phyloP scores from a whole-genome alignment of 2,329 filamentous ascomycete species.

The Geosmithia flava region DNA sequence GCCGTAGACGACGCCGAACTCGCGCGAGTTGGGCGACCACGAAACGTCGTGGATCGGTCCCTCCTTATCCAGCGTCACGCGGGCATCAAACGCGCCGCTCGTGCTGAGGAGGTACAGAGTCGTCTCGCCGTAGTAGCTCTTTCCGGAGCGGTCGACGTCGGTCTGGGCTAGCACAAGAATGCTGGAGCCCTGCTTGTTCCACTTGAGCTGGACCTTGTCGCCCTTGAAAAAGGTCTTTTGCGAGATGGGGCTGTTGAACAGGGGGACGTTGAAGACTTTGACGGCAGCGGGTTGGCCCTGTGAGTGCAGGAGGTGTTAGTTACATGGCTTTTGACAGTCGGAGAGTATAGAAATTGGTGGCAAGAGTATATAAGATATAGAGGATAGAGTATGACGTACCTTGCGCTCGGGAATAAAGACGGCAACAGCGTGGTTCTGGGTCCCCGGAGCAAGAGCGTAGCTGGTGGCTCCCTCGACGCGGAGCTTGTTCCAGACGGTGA shows the following conservation, averaged over 20 bases:
- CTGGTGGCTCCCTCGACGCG: slow-evolving; percentile 80
- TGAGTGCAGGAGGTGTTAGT: background rate
- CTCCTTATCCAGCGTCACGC: slow-evolving; percentile 88
- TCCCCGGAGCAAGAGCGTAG: slow-evolving; percentile 78
- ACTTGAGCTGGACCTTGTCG: slow-evolving; percentile 97
- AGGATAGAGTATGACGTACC: slow-evolving; percentile 44
- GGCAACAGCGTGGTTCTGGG: slow-evolving; percentile 76
- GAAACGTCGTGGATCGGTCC: slow-evolving; percentile 94
- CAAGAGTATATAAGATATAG: background rate
- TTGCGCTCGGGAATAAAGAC: slow-evolving; percentile 94
- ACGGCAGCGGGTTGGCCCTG: slow-evolving; percentile 87
- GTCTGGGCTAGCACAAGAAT: slow-evolving; percentile 93
- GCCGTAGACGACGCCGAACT: slow-evolving; percentile 95
- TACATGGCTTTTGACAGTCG: background rate
- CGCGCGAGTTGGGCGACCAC: slow-evolving; percentile 97
- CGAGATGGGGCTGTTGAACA: slow-evolving; percentile 72
- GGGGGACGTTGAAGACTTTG: slow-evolving; percentile 86
- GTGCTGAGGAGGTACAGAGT: slow-evolving; percentile 91
- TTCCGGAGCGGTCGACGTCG: slow-evolving; percentile 94
- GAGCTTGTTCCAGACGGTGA: slow-evolving; percentile 89
- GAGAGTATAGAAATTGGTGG: background rate
- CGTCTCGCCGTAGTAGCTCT: slow-evolving; percentile 98
- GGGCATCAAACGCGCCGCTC: slow-evolving; percentile 83
- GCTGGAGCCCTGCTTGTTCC: slow-evolving; percentile 86
- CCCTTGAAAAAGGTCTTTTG: slow-evolving; percentile 99